Percentiles rank a stretch among this genome's conserved stretches.
phyloP scores from a whole-genome alignment of 2,329 filamentous ascomycete species.

The Ophiostoma himal-ulmi region DNA sequence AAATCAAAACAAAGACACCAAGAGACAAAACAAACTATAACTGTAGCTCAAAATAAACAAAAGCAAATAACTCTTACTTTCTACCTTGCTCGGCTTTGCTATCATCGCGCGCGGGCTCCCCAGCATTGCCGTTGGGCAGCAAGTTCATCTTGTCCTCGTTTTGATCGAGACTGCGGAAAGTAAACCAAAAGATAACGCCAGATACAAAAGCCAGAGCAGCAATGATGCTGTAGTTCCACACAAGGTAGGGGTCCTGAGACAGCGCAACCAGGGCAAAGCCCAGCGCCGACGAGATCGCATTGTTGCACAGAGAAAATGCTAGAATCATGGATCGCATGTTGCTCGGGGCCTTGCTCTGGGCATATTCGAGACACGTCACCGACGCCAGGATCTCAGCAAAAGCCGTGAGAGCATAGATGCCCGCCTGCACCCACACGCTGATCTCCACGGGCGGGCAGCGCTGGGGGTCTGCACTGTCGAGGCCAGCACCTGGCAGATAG shows the following conservation, averaged over 20 bases:
- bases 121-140: background rate
- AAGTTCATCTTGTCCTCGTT: background rate
- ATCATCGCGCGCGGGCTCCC: background rate
- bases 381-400: constrained; percentile 51
- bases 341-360: constrained; percentile 54
- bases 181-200: background rate
- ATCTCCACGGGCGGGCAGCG: background rate
- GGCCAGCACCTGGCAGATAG: background rate
- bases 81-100: background rate
- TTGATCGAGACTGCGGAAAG: background rate
- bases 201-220: background rate
- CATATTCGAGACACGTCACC: constrained; percentile 65
- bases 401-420: constrained; percentile 48
- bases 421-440: constrained; percentile 29
- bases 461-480: background rate
- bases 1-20: background rate
- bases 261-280: constrained; percentile 63
- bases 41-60: background rate
- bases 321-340: background rate
- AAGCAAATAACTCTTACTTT: background rate
- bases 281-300: constrained; percentile 61
- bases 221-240: background rate
- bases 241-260: constrained; percentile 49
- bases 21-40: background rate
- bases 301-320: background rate